Conservation (phyloP, 2,329 filamentous ascomycete genomes). For the Ceratocystiopsis sp. region DNA sequence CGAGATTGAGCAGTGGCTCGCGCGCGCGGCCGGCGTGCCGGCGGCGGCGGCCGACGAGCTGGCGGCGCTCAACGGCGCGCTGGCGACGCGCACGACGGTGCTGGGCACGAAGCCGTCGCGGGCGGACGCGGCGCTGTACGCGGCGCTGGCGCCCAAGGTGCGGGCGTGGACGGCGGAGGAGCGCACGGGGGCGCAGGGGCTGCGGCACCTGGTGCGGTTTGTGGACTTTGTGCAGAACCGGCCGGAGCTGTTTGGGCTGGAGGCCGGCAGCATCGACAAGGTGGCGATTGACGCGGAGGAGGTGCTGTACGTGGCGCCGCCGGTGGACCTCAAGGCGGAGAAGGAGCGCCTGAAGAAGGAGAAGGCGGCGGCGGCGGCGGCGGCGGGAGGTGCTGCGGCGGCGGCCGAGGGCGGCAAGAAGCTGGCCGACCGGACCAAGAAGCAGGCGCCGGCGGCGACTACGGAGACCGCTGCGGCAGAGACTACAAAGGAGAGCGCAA, state of each 20-base stretch:
- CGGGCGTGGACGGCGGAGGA: slow-evolving; percentile 69
- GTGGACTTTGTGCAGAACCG: slow-evolving; percentile 93
- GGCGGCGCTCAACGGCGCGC: slow-evolving; percentile 66
- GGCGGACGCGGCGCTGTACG: slow-evolving; percentile 73
- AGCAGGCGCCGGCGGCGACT: slow-evolving; percentile 29
- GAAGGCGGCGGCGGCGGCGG: slow-evolving; percentile 54
- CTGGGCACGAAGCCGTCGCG: slow-evolving; percentile 79
- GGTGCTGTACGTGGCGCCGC: slow-evolving; percentile 74
- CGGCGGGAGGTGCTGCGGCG: slow-evolving; percentile 25
- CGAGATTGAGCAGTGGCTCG: slow-evolving; percentile 81
- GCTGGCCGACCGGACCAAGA: slow-evolving; percentile 44
- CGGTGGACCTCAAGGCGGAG: slow-evolving; percentile 80
- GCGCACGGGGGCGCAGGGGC: slow-evolving; percentile 75
- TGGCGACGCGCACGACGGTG: slow-evolving; percentile 74
- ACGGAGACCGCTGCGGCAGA: too few relatives aligned
- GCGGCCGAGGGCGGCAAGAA: slow-evolving; percentile 29
- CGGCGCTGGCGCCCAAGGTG: slow-evolving; percentile 58
- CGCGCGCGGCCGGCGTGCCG: slow-evolving; percentile 55
- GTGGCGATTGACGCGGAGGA: slow-evolving; percentile 62
- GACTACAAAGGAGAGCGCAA: slow-evolving; percentile 24
- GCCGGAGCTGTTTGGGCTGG: slow-evolving; percentile 51
- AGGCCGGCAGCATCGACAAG: slow-evolving; percentile 50
- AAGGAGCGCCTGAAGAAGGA: slow-evolving; percentile 96
- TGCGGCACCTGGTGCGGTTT: slow-evolving; percentile 80
- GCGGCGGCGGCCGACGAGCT: slow-evolving; percentile 36